Evolutionary conservation across 768 basidiomycete species (phyloP), one percentile per base, ranked within the genome.

Genomic region (Glaciozyma antarctica): DNA sequence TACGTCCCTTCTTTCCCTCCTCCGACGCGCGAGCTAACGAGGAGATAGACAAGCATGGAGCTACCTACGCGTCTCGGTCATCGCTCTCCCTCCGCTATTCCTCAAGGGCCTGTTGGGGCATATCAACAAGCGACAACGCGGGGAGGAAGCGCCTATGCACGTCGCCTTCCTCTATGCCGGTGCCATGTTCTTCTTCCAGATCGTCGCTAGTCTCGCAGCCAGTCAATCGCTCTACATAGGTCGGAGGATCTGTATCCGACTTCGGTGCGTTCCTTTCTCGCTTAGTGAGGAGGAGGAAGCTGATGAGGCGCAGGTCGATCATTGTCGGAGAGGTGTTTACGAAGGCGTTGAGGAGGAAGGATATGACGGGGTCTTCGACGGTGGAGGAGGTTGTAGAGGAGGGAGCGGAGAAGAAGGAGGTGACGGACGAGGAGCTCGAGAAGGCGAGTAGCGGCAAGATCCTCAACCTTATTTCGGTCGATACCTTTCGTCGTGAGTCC

Each of bases 311-410:
- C 34, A 71, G 78, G 45, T 70, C 76, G 2, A 75, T 80, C 66
- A 76, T 80, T 68, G 72, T 78, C 62, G 65, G 75, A 21, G 78
- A 80, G 53, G 73, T 77, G 10, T 78, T 77, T 67, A 73, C 77
- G 47, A 78, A 79, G 66, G 77, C 78, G 0, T 73, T 79, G 0
- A 74, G 78, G 26, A 66, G 78, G 24, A 74, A 75, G 38, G 78
- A 79, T 65, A 68, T 75, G 34, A 74, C 77, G 34, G 76, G 76
- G n/a, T 65, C 68, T 0, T 62, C 60, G 21, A 28, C 54, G 4
- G 26, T 51, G 30, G 6, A 45, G 32, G 32, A 53, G 21, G 59
- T 22, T 1, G 47, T 41, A 17, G 34, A 48, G 22, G 48, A 17
- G n/a, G 45, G 59, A 43, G 51, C 65, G 47, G 53, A 66, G 24